Evolutionary conservation across 495 filamentous ascomycete species (phyloP), one percentile per base, ranked within the genome.

Genomic region (Podospora pseudocomata): DNA sequence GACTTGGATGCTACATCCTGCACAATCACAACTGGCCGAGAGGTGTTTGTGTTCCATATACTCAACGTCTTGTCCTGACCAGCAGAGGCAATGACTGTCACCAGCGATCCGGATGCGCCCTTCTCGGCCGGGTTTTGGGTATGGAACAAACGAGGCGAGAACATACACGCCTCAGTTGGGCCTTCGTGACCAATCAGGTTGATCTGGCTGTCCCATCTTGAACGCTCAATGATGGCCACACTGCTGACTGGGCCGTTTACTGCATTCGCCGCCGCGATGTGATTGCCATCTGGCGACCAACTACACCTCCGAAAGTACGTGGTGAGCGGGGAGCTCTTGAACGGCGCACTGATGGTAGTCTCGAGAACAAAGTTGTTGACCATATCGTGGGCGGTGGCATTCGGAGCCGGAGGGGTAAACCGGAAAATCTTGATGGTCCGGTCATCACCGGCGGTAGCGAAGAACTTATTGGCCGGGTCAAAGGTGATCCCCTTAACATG

Each of bases 401-500:
- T 97, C n/a, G 94, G 90, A 0, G 87, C 84, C 0, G 95, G 95
- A 2, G 93, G 89, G 16, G 90, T 97, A 77, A 97, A 99, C 64
- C 94, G 90, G 80, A 96, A 97, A 68, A 99, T 91, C 76, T 97
- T 97, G 79, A 99, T 95, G 6, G 92, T 92, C 34, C 95, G 89
- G 75, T 99, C 95, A 76, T 99, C 95, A 80, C 92, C 96, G 0
- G 95, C 93, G 1, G 95, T 99, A 30, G 95, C 95, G 79, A 99
- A 99, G 82, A 96, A 98, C 75, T 98, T 98, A 80, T 97, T 98
- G 20, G 96, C 96, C 1, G 95, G 95, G 74, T 99, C 95, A 75
- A 99, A 99, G 1, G 93, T 96, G 73, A 99, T 92, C 27, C 95
- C 95, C 78, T 99, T 99, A 76, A 99, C 96, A 74, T 97, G 95